Percentiles rank a stretch among this genome's conserved stretches.
These are phyloP conservation scores for Tulasnella sp. DNA, from an alignment of 768 basidiomycete species.

Conservation along the genomic window DNA sequence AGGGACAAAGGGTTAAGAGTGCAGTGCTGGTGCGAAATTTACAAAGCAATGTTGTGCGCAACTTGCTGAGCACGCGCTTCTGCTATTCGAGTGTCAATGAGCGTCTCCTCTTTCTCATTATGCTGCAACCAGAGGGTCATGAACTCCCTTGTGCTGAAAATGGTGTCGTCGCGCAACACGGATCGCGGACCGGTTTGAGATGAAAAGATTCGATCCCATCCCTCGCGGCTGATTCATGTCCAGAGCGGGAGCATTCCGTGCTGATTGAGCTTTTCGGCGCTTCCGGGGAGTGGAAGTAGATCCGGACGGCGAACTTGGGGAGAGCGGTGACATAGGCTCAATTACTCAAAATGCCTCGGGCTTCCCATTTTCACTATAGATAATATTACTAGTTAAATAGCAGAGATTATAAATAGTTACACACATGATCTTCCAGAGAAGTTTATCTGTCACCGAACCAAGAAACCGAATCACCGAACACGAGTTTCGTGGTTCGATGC, in stretches of 20 bases:
- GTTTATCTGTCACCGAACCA: not conserved
- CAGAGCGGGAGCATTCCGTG: no score
- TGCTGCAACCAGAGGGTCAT: not conserved
- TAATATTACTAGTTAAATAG: not conserved
- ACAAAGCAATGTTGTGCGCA: not conserved
- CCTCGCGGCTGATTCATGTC: no score
- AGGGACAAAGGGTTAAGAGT: not conserved
- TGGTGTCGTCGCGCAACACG: not conserved
- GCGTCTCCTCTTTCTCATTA: not conserved
- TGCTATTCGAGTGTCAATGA: not conserved
- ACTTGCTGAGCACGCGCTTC: not conserved
- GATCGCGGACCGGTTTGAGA: not conserved
- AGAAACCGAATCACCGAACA: not conserved
- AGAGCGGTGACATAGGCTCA: not conserved
- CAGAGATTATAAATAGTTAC: not conserved
- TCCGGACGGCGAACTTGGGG: not conserved
- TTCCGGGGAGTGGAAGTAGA: not conserved
- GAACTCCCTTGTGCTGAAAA: not conserved
- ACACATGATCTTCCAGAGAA: not conserved
- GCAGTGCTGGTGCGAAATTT: not conserved
- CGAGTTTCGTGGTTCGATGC: not conserved
- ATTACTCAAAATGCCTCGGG: not conserved
- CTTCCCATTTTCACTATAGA: not conserved
- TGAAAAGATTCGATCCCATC: not conserved
- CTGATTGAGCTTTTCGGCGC: not conserved